A percentile compares a stretch with the other conserved stretches of the same genome.
Evolutionary conservation across 371 early-diverging fungal genomes (phyloP).

Genomic region (Haplosporangium sp.): DNA sequence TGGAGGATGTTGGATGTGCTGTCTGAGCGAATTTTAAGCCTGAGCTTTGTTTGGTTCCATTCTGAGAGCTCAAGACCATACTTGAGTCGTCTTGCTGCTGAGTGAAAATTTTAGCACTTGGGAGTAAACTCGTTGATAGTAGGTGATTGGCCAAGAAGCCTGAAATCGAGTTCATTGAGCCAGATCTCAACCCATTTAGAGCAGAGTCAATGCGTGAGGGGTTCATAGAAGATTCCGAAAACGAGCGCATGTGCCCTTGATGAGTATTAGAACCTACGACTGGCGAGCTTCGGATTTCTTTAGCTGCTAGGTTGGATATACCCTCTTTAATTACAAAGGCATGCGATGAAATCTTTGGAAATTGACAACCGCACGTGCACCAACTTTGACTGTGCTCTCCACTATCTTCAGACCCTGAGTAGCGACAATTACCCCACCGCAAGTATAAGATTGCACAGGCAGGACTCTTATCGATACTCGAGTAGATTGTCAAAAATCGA

Average conservation of each 20-base stretch:
- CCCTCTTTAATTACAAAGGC: conserved; percentile 46
- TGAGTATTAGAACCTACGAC: conserved; percentile 18
- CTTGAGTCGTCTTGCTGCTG: conserved; percentile 20
- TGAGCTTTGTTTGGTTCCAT: conserved; percentile 8
- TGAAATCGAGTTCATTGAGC: conserved; percentile 46
- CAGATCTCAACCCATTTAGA: conserved; percentile 18
- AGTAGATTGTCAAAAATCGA: conserved; percentile 68
- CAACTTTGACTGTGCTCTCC: conserved; percentile 3
- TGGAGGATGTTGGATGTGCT: conserved; percentile 10
- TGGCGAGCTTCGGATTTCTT: conserved; percentile 24
- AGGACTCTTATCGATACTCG: conserved; percentile 62
- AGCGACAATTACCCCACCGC: conserved; percentile 47
- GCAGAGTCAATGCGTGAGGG: conserved; percentile 23
- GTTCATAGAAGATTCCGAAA: conserved; percentile 27
- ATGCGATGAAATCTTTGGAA: conserved; percentile 52
- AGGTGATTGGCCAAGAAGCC: conserved; percentile 49
- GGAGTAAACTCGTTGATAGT: conserved; percentile 28
- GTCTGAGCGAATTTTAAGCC: conserved; percentile 22
- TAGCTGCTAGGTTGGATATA: conserved; percentile 27
- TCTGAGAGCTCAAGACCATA: conserved; percentile 26
- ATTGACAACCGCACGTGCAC: conserved; percentile 50
- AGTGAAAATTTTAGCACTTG: conserved; percentile 17
- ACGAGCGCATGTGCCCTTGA: conserved; percentile 29
- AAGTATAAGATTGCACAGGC: conserved; percentile 50
- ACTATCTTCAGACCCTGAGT: not conserved